Conservation (phyloP, 106 monocot genomes). For the Dendrobium chrysotoxum region DNA sequence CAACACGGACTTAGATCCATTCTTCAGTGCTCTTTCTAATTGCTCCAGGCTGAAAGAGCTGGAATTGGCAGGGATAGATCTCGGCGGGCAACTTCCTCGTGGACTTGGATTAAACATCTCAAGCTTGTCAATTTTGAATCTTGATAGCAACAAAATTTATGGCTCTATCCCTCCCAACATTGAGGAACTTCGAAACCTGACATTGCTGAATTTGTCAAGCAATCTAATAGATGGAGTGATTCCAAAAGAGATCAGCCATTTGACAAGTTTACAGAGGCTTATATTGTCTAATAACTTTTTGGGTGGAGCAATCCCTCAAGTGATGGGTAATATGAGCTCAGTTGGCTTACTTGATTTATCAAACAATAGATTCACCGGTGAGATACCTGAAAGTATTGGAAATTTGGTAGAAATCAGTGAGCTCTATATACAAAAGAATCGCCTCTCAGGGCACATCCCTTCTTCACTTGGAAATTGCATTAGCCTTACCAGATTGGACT, state of each 20-base stretch:
- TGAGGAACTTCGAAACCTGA: conserved; percentile 22
- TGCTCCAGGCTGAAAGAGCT: conserved; percentile 22
- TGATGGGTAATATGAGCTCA: conserved; percentile 20
- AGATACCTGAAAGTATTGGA: conserved; percentile 29
- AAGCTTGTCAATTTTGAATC: conserved; percentile 12
- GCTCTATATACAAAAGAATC: conserved; percentile 28
- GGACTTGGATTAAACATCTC: conserved; percentile 8
- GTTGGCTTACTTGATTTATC: conserved; percentile 36
- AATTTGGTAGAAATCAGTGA: conserved; percentile 12
- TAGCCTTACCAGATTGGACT: conserved; percentile 24
- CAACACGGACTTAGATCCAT: conserved; percentile 31
- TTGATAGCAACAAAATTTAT: conserved; percentile 29
- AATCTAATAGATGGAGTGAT: conserved; percentile 31
- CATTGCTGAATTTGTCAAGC: conserved; percentile 33
- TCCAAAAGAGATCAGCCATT: conserved; percentile 18
- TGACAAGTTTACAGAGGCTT: conserved; percentile 18
- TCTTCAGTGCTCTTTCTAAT: conserved; percentile 33
- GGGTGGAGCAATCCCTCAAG: conserved; percentile 12
- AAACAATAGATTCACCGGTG: conserved; percentile 22
- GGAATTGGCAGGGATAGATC: conserved; percentile 21
- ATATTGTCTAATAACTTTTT: conserved; percentile 26
- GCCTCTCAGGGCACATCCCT: conserved; percentile 31
- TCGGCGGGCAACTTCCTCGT: conserved; percentile 27
- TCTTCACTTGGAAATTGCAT: conserved; percentile 17
- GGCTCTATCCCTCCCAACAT: conserved; percentile 31